Base-by-base conservation (phyloP, 495 filamentous ascomycete genomes). In the Penicillium psychrofluorescens region DNA sequence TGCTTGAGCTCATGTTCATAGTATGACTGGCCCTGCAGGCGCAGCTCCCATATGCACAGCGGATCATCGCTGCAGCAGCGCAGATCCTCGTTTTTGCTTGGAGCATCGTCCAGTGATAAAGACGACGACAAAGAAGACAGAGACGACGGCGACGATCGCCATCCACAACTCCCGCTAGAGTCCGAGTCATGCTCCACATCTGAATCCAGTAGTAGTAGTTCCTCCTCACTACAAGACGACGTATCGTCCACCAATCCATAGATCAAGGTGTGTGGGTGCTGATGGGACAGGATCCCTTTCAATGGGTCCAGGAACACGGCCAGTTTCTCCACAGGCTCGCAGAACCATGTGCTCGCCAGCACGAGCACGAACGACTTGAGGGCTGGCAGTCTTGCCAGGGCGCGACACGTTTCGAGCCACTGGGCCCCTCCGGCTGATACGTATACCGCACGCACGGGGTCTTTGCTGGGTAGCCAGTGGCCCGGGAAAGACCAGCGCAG, bases 401-500 rank as follows among this genome's bases (percentile, higher is more conserved):
- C 48, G 15, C 36, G 45, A 51, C 67, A 71, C 2, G 67, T 71
- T 40, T 71, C 67, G 22, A 61, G 40, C 69, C 69, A 73, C 48
- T 71, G 67, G 37, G 56, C 53, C 10, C 62, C 62, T 22, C 69
- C 66, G 1, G 67, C 67, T 33, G 62, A 59, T 41, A 71, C 62
- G 36, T 73, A 73, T 0, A 73, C 54, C 11, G 58, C 40, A 39
- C 68, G 67, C 15, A 73, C 69, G 38, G 69, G 62, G 50, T 73
- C 69, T 44, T 73, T 73, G 51, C 54, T 65, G 6, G 69, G 69
- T 0, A 73, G 61, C 64, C 67, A 69, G 44, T 71, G 67, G 44
- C 67, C 69, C 0, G 64, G 65, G 42, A 73, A 73, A 0, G 69
- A 66, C 66, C 66, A 71, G 60, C 65, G 61, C 11, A 73, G 62